Base-by-base conservation (phyloP, 2,329 filamentous ascomycete species). In the Macrophomina tecta region DNA sequence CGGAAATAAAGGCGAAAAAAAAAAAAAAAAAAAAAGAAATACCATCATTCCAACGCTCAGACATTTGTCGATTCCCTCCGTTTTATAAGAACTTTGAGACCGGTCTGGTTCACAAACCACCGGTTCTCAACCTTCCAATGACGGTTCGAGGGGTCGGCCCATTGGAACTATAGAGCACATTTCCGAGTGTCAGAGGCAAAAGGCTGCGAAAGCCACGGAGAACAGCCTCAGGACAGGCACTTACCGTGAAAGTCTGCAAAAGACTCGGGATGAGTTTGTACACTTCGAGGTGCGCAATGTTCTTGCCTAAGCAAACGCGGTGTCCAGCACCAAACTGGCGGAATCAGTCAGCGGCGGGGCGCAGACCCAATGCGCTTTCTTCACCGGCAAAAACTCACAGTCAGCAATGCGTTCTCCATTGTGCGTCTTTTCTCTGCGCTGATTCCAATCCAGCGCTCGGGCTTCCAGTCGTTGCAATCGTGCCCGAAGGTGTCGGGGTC, bases 241-340 rank as follows among this genome's bases (percentile, higher is more conserved):
- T 55, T 55, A 55, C 51, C 5, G 18, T n/a, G 30, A 38, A 79
- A 51, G 80, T 75, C 11, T 74, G 70, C 1, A 78, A 49, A 9
- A 79, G 52, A 7, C 73, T 77, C 2, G 76, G 72, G 3, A 72
- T 63, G 16, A 77, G 68, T 67, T 81, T 80, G 30, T 68, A 72
- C 6, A 79, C 64, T 68, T 81, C 74, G 36, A 80, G 69, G 51
- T 74, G 72, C 8, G 77, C 77, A 3, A 80, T 71, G 51, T 79
- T 74, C n/a, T 74, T 73, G 0, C 78, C 78, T 32, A 75, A 74
- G 61, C 77, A 81, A 48, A 72, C 69, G 23, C 74, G 76, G 51
- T 79, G 79, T 8, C 79, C 78, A 5, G 74, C 74, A 28, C 78
- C 77, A 69, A 77, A 81, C 70, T 72, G 1, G 11, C 16, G 11